phyloP scores from a whole-genome alignment of 2,329 filamentous ascomycete genomes.

The Meredithiella fracta region DNA sequence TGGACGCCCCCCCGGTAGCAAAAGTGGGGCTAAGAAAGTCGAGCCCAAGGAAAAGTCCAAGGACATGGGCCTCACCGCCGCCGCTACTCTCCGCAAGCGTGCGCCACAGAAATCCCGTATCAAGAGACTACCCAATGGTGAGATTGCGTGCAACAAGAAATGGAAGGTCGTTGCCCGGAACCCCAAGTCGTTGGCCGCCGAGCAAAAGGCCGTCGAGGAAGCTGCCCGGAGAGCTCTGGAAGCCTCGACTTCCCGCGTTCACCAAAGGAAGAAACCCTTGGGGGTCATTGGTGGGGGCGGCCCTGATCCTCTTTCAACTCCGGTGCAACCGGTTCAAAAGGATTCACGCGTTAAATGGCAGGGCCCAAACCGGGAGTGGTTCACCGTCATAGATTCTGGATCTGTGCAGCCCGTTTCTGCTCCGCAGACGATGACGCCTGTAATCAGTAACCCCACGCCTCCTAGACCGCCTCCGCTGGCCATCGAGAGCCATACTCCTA shows the following conservation, averaged over 20 bases:
- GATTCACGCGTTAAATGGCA: background rate
- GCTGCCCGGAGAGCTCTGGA: conserved; percentile 9
- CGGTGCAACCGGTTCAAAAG: background rate
- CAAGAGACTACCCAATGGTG: conserved; percentile 10
- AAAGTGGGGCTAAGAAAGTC: conserved; percentile 15
- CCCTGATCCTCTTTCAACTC: background rate
- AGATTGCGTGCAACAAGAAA: conserved; percentile 13
- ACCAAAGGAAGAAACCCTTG: conserved; percentile 1
- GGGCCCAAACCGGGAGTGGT: conserved; percentile 1
- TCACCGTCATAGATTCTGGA: background rate
- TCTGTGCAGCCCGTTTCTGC: background rate
- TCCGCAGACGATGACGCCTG: background rate
- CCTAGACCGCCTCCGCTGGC: background rate
- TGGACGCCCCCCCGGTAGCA: conserved; percentile 7
- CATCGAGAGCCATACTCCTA: background rate
- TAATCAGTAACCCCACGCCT: background rate
- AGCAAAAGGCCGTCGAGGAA: conserved; percentile 10
- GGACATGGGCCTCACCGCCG: conserved; percentile 9
- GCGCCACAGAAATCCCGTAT: conserved; percentile 10
- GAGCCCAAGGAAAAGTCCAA: conserved; percentile 13
- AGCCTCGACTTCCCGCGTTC: background rate
- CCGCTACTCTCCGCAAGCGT: conserved; percentile 12
- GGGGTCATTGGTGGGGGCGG: background rate
- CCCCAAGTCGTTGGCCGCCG: conserved; percentile 12
- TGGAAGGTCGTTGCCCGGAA: conserved; percentile 13